Base-by-base conservation (phyloP, 805 yeast species). In the Hanseniaspora meyeri region DNA sequence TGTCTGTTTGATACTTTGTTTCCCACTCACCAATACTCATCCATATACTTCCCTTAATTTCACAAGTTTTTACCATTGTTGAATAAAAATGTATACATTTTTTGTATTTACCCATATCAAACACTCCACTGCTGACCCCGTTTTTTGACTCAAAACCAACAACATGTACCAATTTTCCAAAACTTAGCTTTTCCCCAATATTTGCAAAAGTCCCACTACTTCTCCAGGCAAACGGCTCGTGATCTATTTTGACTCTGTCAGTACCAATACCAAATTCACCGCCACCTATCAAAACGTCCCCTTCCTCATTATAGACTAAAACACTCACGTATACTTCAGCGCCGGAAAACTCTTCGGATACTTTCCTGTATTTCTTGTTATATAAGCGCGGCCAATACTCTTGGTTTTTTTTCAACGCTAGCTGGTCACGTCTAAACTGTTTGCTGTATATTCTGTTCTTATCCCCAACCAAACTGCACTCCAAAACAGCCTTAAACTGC, bases 401-500 rank as follows among this genome's bases (percentile, higher is more conserved):
- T 12, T 29, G 20, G 16, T 37, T 45, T 37, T 45, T 29, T 19
- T 17, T 24, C 1, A 40, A 16, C 10, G 43, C 43, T 19, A 40
- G 27, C 9, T 24, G 20, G 36, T 83, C 83, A 11, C 70, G 76
- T 2, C 78, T 80, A 4, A 77, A 74, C 57, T 74, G 70, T 57
- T 77, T 77, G 12, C 75, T 71, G 60, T 67, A 71, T 4, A 78
- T 77, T n/a, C 63, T 74, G 27, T 64, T 75, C 11, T 76, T 80
- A 0, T 76, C 73, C 16, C 75, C 73, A 49, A 72, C 87, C 42
- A 64, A 84, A 14, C 63, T 63, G 17, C 81, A 86, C 0, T 84
- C 87, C 64, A 67, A 68, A 20, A 68, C 72, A 42, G 87, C 88
- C 50, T 77, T 80, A 4, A 75, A 85, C 59, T 72, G 83, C 54